Evolutionary conservation across 805 yeast genomes (phyloP), one percentile per base, ranked within the genome.

Genomic region (Hanseniaspora hatyaiensis): DNA sequence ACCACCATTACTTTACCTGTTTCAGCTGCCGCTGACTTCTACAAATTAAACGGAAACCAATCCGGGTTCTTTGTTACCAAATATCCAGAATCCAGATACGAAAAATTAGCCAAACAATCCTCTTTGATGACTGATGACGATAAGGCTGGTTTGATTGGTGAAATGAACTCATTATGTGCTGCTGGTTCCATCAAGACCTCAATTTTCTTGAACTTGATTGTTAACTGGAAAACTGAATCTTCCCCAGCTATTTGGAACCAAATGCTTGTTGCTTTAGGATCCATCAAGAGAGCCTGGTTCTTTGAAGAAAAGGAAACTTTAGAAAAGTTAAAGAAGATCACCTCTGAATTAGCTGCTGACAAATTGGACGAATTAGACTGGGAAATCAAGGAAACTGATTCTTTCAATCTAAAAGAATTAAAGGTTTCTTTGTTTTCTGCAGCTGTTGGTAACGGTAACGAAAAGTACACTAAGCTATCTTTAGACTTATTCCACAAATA

Each of bases 81-180:
- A 37, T 83, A 83, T 62, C 64, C 80, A 13, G 71, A 77, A 36
- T 78, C 73, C 40, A 77, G 88, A 61, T 78, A 87, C 78, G 65
- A 68, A 41, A 77, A 78, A 60, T 70, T 82, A 55, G 85, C 85
- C 47, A 59, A 72, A 52, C 72, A 71, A 34, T 69, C 69, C 9
- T 77, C 77, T 34, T 65, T 72, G 55, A 70, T 83, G 55, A 71
- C 85, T 9, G 81, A 79, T 45, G 83, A 80, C 60, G 94, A 83
- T 63, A 76, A 85, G 63, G 77, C 80, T 49, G 89, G 88, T 36
- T 70, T 81, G 55, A 81, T 82, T 40, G 82, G 88, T n/a, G 94
- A 83, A 65, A 83, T 83, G 16, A 76, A 73, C 45, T 74, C 85
- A 8, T 69, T 82, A 54, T 76, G 89, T 4, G 66, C 78, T 23